Percentiles rank a stretch among this genome's conserved stretches.
Conservation (phyloP, 371 early-diverging fungal species). For the Syncephalastrum racemosum region DNA sequence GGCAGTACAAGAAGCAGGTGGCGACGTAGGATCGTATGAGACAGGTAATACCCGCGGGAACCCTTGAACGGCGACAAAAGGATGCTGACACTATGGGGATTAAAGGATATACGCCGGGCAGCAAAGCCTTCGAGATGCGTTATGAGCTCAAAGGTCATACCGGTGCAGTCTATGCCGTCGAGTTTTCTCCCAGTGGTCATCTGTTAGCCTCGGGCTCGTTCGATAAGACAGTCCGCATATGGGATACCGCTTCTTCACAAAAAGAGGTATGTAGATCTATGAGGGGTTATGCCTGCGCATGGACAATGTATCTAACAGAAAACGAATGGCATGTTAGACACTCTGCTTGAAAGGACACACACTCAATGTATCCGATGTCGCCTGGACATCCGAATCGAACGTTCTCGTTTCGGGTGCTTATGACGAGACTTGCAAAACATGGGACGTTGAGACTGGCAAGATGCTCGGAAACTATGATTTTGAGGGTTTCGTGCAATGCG, state of each 20-base stretch:
- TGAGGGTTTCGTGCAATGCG: conserved; percentile 88
- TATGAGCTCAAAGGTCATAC: conserved; percentile 71
- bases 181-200: conserved; percentile 80
- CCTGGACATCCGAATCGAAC: conserved; percentile 76
- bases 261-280: conserved; percentile 56
- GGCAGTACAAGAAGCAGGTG: conserved; percentile 49
- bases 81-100: not conserved
- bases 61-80: too few relatives aligned
- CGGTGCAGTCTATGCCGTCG: conserved; percentile 84
- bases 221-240: conserved; percentile 88
- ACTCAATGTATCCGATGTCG: conserved; percentile 81
- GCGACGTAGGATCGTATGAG: conserved; percentile 39
- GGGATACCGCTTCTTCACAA: conserved; percentile 76
- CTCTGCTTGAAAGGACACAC: conserved; percentile 69
- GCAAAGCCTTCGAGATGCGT: conserved; percentile 50
- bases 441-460: conserved; percentile 79
- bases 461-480: conserved; percentile 63
- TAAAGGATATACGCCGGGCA: conserved; percentile 36
- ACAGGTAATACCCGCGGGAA: conserved; percentile 23
- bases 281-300: too few relatives aligned
- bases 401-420: conserved; percentile 78
- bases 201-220: conserved; percentile 86
- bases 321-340: conserved; percentile 14
- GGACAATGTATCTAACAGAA: too few relatives aligned
- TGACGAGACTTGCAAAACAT: conserved; percentile 83